Percentiles rank a stretch among this genome's conserved stretches.
phyloP scores from a whole-genome alignment of 169 alveolate genomes.

The Plasmodium berghei region DNA sequence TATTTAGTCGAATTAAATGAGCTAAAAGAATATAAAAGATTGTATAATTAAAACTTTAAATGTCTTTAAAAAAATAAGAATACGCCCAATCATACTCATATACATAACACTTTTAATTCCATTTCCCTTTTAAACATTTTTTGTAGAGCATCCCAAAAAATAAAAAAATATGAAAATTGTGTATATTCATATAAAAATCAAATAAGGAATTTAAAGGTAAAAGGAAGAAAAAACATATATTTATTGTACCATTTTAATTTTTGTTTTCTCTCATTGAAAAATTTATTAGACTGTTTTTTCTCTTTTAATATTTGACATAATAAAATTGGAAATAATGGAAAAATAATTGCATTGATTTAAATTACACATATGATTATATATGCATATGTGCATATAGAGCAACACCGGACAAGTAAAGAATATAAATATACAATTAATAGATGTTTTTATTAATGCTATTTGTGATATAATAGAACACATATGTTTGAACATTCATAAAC shows the following conservation, averaged over 20 bases:
- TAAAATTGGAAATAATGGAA: background rate
- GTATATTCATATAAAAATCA: conserved; percentile 61
- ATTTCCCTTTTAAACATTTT: conserved; percentile 1
- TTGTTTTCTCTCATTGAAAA: background rate
- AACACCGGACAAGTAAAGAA: conserved; percentile 9
- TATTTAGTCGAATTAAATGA: conserved; percentile 42
- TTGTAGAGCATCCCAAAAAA: conserved; percentile 31
- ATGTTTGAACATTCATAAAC: conserved; percentile 21
- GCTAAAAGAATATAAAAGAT: conserved; percentile 59
- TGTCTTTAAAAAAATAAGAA: conserved; percentile 5
- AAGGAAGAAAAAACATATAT: background rate
- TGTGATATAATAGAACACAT: conserved; percentile 59
- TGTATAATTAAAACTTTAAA: conserved; percentile 56
- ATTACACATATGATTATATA: background rate
- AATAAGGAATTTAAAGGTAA: conserved; percentile 67
- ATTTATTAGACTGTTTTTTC: background rate
- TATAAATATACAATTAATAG: conserved; percentile 44
- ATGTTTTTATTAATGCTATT: conserved; percentile 56
- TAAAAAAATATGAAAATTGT: conserved; percentile 51
- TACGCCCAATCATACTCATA: background rate
- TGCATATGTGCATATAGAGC: conserved; percentile 7
- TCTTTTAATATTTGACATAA: background rate
- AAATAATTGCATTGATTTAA: conserved; percentile 4
- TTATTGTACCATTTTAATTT: conserved; percentile 14
- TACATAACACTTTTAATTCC: background rate